phyloP scores from a whole-genome alignment of 1,284 basidiomycete species.

The Sphaerobolus stellatus region DNA sequence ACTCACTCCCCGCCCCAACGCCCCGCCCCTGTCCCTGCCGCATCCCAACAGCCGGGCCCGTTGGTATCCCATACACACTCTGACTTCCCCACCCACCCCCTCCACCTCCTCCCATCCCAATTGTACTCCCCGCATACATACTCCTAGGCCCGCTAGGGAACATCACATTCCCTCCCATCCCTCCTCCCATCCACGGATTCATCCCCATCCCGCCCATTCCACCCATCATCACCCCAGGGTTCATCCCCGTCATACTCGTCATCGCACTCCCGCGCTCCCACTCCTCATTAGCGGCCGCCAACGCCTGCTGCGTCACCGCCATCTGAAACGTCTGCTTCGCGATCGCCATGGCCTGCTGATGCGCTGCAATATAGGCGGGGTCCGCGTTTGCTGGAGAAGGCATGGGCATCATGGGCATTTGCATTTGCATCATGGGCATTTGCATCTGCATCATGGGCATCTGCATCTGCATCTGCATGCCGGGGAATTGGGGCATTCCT shows the following conservation, averaged over 20 bases:
- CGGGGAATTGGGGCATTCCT: conserved; percentile 15
- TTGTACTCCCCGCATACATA: conserved; percentile 50
- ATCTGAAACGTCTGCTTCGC: conserved; percentile 85
- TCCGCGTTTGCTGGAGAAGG: conserved; percentile 41
- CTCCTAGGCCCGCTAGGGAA: conserved; percentile 52
- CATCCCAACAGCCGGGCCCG: too few species aligned
- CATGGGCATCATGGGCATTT: conserved; percentile 13
- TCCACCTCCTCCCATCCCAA: conserved; percentile 8
- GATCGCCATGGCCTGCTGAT: conserved; percentile 77
- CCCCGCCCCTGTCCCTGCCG: conserved; percentile 33
- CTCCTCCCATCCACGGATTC: conserved; percentile 43
- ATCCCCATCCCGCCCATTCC: conserved; percentile 30
- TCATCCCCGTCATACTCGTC: conserved; percentile 37
- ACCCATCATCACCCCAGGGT: too few species aligned
- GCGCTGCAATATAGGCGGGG: conserved; percentile 61
- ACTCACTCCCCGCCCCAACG: conserved; percentile 68
- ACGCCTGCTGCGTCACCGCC: conserved; percentile 82
- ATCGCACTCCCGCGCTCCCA: conserved; percentile 76
- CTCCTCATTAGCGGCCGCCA: conserved; percentile 77
- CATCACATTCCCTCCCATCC: conserved; percentile 45
- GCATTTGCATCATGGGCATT: conserved; percentile 41
- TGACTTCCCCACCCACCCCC: conserved; percentile 12
- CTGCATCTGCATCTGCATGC: conserved; percentile 22
- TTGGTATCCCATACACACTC: too few species aligned
- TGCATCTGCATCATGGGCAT: conserved; percentile 15